phyloP scores from a whole-genome alignment of 805 yeast genomes.

The Myxozyma mucilagina region DNA sequence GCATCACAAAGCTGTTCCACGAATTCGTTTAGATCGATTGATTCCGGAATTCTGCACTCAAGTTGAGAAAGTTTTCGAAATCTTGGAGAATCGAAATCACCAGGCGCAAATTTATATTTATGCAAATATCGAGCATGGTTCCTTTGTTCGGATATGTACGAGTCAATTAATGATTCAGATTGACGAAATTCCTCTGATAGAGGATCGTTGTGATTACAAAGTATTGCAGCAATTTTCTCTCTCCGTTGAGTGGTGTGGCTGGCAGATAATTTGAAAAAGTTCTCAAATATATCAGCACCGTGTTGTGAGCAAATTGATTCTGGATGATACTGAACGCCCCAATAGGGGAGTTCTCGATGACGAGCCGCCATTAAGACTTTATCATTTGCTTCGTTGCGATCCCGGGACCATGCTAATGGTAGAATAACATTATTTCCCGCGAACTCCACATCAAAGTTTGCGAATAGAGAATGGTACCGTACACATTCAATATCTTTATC shows the following conservation, averaged over 20 bases:
- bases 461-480: slow-evolving; percentile 84
- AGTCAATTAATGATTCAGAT: not conserved
- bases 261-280: slow-evolving; percentile 6
- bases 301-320: slow-evolving; percentile 82
- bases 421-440: slow-evolving; percentile 40
- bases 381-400: slow-evolving; percentile 43
- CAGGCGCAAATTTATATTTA: not conserved
- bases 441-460: slow-evolving; percentile 34
- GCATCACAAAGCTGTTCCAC: slow-evolving; percentile 13
- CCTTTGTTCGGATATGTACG: not conserved
- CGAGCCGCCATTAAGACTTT: slow-evolving; percentile 67
- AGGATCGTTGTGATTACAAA: not conserved
- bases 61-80: slow-evolving; percentile 6
- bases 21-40: not conserved
- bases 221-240: not conserved
- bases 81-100: not conserved
- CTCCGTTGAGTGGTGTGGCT: not conserved
- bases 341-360: slow-evolving; percentile 65
- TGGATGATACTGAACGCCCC: slow-evolving; percentile 96
- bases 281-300: slow-evolving; percentile 48
- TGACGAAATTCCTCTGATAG: not conserved
- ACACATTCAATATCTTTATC: slow-evolving; percentile 59
- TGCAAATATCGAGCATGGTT: not conserved
- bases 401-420: slow-evolving; percentile 65
- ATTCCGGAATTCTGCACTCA: not conserved